A percentile compares a stretch with the other conserved stretches of the same genome.
These are phyloP conservation scores for Nemophila menziesii DNA, from an alignment of 257 asterid genomes.

Conservation along the genomic window DNA sequence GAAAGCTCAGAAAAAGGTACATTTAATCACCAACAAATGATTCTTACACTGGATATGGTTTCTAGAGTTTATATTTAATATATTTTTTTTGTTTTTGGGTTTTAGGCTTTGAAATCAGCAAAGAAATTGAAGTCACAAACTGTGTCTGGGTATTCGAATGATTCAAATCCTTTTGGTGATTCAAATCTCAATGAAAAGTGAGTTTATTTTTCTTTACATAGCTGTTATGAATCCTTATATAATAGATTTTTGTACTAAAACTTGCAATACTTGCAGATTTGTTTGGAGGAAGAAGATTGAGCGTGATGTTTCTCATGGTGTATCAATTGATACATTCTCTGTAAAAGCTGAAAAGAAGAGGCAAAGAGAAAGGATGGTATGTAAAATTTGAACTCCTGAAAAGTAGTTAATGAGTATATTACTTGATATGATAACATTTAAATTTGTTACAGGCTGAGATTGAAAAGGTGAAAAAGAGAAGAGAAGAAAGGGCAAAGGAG, in stretches of 20 bases:
- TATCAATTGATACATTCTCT: no score
- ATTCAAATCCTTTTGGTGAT: slow-evolving; percentile 95
- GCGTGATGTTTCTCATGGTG: no score
- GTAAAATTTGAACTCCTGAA: no score
- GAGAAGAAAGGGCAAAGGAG: slow-evolving; percentile 93
- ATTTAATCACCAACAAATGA: not conserved
- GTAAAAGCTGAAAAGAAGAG: no score
- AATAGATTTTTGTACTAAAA: no score
- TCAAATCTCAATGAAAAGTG: slow-evolving; percentile 68
- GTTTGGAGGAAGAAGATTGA: no score
- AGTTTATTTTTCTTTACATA: slow-evolving; percentile 10
- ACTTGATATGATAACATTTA: slow-evolving; percentile 4
- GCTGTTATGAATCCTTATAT: no score
- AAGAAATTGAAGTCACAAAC: slow-evolving; percentile 59
- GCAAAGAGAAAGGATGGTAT: no score
- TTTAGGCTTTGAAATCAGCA: slow-evolving; percentile 64
- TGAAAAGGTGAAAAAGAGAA: slow-evolving; percentile 87
- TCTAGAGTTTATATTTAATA: not conserved
- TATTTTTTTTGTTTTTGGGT: not conserved
- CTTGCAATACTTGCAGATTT: not conserved
- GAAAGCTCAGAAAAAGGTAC: slow-evolving; percentile 55
- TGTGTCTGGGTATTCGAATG: slow-evolving; percentile 72
- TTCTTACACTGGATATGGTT: not conserved
- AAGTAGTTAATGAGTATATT: slow-evolving; percentile 2
- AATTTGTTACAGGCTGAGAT: slow-evolving; percentile 59